phyloP scores from a whole-genome alignment of 2,329 filamentous ascomycete genomes.

The Fusarium globosum region DNA sequence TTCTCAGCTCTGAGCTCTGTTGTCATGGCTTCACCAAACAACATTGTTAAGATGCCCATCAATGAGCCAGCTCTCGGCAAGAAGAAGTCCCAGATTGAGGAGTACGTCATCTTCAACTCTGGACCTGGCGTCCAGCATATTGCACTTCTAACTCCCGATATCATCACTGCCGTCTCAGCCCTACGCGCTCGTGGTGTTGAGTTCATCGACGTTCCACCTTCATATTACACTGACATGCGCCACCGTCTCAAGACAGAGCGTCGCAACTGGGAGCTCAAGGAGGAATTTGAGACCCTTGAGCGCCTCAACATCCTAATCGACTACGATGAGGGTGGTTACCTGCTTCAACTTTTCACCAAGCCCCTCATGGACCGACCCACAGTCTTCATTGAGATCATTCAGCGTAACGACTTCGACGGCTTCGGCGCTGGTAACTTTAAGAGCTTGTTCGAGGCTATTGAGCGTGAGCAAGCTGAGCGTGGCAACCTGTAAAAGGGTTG shows the following conservation, averaged over 20 bases:
- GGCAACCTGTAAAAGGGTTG: conserved; percentile 75
- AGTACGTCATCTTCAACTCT: conserved; percentile 90
- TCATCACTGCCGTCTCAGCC: conserved; percentile 79
- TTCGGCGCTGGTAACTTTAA: conserved; percentile 98
- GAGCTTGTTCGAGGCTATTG: conserved; percentile 93
- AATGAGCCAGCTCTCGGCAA: conserved; percentile 93
- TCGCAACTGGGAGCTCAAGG: conserved; percentile 72
- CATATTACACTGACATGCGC: conserved; percentile 85
- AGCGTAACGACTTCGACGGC: conserved; percentile 88
- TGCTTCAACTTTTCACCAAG: conserved; percentile 82
- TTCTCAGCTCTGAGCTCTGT: conserved; percentile 89
- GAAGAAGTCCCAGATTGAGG: conserved; percentile 94
- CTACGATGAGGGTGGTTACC: conserved; percentile 91
- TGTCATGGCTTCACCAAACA: conserved; percentile 89
- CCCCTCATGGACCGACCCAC: conserved; percentile 94
- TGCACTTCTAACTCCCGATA: conserved; percentile 83
- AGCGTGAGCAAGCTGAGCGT: conserved; percentile 87
- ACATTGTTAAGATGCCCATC: conserved; percentile 96
- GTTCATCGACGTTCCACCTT: conserved; percentile 89
- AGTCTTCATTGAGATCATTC: conserved; percentile 96
- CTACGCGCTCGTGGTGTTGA: conserved; percentile 89
- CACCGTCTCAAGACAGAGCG: conserved; percentile 74
- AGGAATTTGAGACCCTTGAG: conserved; percentile 83
- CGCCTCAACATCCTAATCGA: conserved; percentile 90
- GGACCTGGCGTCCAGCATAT: conserved; percentile 95